Base-by-base conservation (phyloP, 176 grass and related monocot genomes). In the Musa beccarii region DNA sequence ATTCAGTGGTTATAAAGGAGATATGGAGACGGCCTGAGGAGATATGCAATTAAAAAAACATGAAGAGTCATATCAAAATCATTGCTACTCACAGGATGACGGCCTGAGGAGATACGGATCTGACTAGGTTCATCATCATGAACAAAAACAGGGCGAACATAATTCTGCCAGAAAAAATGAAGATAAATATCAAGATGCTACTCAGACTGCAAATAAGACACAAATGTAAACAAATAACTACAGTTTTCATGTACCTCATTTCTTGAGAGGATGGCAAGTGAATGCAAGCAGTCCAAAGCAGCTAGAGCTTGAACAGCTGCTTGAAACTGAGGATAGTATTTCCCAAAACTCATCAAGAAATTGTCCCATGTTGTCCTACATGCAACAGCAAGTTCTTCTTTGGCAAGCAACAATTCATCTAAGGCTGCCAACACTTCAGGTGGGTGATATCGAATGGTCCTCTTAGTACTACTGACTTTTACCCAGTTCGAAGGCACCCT, bases 391-490 rank as follows among this genome's bases (percentile, higher is more conserved):
- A 98, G 84, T 63, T 98, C 86, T 86, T 98, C 94, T 75, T 85
- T 89, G 76, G 86, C 88, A 73, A 98, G 84, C 71, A 91, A 79
- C 61, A 93, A 81, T 56, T 77, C 79, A 66, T 98, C 90, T 54
- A 98, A 62, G 75, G 83, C 87, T 76, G 88, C 89, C 64, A 87
- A 77, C 49, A 89, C 76, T 79, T 98, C 90, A 62, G 90, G 86
- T 43, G 90, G 89, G 76, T 98, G 90, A 85, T 98, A 93, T 83
- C 90, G 79, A 14, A 76, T 87, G 76, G 86, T 79, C 68, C 89
- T 98, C 79, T 89, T 98, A 51, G 86, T 98, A 83, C 90, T 93
- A 85, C 87, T 93, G 75, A 98, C 81, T 79, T 91, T 98, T 72
- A 89, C 68, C 88, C 94, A 98, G 74, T 87, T 90, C 77, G 88